A percentile compares a stretch with the other conserved stretches of the same genome.
These are phyloP conservation scores for Diutina neorugosa DNA, from an alignment of 1,139 yeast species.

Conservation along the genomic window DNA sequence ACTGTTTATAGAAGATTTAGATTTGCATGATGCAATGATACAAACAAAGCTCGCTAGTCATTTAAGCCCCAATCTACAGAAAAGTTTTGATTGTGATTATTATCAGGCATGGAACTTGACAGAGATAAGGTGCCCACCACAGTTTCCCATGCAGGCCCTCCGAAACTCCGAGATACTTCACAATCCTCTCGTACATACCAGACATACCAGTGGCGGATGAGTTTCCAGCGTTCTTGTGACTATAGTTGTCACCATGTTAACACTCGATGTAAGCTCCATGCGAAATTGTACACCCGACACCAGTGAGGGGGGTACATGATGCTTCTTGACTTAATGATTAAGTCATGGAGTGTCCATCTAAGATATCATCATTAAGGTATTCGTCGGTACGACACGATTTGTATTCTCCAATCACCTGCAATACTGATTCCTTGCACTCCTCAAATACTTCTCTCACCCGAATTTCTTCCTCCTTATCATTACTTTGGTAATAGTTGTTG, in stretches of 20 bases:
- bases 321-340: neutral
- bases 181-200: neutral
- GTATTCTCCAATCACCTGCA: slow-evolving; percentile 63
- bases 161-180: neutral
- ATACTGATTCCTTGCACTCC: slow-evolving; percentile 67
- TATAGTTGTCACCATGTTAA: neutral
- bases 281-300: neutral
- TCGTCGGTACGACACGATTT: slow-evolving; percentile 40
- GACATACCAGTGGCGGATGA: neutral
- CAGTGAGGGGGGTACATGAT: neutral
- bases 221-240: no score
- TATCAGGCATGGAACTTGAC: neutral
- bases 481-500: slow-evolving; percentile 55
- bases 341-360: slow-evolving; percentile 6
- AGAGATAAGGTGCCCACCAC: neutral
- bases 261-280: neutral
- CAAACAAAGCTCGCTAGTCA: neutral
- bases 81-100: neutral
- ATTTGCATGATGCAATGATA: neutral
- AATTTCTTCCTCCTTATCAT: slow-evolving; percentile 29
- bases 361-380: slow-evolving; percentile 34
- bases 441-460: slow-evolving; percentile 62
- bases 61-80: neutral
- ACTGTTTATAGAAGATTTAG: no score
- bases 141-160: neutral